Evolutionary conservation across 2,329 filamentous ascomycete species (phyloP).

Genomic region (Colletotrichum salicis): DNA sequence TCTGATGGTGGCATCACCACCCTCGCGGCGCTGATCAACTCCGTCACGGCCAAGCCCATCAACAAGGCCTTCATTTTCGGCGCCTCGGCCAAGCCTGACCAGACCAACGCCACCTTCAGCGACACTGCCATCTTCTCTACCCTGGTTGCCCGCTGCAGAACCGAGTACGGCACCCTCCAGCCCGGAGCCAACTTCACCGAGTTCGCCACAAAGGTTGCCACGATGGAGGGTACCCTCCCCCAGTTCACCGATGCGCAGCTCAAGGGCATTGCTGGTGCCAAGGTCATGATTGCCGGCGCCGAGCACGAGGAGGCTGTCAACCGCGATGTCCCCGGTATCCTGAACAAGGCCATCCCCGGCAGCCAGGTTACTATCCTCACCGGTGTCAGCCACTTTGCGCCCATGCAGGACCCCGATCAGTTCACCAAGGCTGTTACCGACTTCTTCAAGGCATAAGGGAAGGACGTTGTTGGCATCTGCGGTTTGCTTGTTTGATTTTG

Average conservation of each 20-base stretch:
- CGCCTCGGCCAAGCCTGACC: constrained; percentile 43
- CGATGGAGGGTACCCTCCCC: constrained; percentile 49
- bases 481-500: background rate
- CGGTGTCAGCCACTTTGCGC: constrained; percentile 55
- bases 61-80: constrained; percentile 54
- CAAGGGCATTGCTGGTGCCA: constrained; percentile 42
- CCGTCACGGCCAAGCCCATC: constrained; percentile 44
- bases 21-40: constrained; percentile 48
- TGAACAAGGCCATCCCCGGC: constrained; percentile 49
- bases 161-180: constrained; percentile 50
- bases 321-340: constrained; percentile 45
- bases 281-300: constrained; percentile 44
- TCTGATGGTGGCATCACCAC: constrained; percentile 53
- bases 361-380: constrained; percentile 49
- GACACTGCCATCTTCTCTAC: constrained; percentile 36
- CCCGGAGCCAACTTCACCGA: constrained; percentile 48
- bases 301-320: constrained; percentile 54
- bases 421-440: constrained; percentile 45
- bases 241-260: constrained; percentile 45
- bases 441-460: constrained; percentile 40
- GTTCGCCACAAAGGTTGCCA: constrained; percentile 50
- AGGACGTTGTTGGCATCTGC: background rate
- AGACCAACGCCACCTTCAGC: constrained; percentile 49
- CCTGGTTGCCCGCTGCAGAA: constrained; percentile 47
- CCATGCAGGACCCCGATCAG: constrained; percentile 51